These are phyloP conservation scores for Naganishia kalamii DNA, from an alignment of 768 basidiomycete species.

Conservation along the genomic window DNA sequence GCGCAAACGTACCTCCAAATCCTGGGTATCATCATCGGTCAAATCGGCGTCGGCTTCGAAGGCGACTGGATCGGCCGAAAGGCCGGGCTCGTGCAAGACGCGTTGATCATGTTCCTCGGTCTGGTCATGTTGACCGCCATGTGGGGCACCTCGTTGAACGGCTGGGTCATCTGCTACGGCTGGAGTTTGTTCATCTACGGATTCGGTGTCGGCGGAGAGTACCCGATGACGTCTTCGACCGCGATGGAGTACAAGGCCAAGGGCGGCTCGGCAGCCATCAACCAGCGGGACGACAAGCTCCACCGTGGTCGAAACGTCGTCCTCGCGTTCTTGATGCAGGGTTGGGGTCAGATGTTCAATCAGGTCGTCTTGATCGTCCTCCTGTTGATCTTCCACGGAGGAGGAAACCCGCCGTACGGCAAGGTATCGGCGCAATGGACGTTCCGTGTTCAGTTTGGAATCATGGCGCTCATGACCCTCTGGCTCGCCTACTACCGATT, in stretches of 20 bases:
- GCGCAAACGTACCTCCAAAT: slow-evolving; percentile 46
- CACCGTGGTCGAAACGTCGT: slow-evolving; percentile 49
- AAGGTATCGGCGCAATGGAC: slow-evolving; percentile 46
- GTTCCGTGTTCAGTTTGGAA: slow-evolving; percentile 48
- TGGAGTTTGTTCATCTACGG: slow-evolving; percentile 49
- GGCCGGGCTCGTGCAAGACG: slow-evolving; percentile 48
- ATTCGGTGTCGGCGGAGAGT: slow-evolving; percentile 41
- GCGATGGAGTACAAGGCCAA: slow-evolving; percentile 44
- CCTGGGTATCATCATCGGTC: slow-evolving; percentile 49
- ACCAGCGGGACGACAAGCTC: slow-evolving; percentile 47
- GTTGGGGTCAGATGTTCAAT: slow-evolving; percentile 48
- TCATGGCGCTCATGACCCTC: slow-evolving; percentile 48
- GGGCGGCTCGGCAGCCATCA: slow-evolving; percentile 30
- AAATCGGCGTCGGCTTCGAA: slow-evolving; percentile 46
- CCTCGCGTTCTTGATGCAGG: slow-evolving; percentile 50
- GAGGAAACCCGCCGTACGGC: slow-evolving; percentile 41
- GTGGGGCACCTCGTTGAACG: slow-evolving; percentile 47
- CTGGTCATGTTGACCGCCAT: slow-evolving; percentile 49
- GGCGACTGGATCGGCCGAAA: slow-evolving; percentile 49
- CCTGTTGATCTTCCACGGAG: slow-evolving; percentile 47
- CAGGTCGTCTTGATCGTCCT: slow-evolving; percentile 47
- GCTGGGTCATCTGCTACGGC: slow-evolving; percentile 49
- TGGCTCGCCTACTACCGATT: slow-evolving; percentile 51
- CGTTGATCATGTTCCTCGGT: slow-evolving; percentile 48
- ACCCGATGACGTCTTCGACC: slow-evolving; percentile 49